Evolutionary conservation across 2,329 filamentous ascomycete genomes (phyloP).

Genomic region (Aspergillus bombycis): DNA sequence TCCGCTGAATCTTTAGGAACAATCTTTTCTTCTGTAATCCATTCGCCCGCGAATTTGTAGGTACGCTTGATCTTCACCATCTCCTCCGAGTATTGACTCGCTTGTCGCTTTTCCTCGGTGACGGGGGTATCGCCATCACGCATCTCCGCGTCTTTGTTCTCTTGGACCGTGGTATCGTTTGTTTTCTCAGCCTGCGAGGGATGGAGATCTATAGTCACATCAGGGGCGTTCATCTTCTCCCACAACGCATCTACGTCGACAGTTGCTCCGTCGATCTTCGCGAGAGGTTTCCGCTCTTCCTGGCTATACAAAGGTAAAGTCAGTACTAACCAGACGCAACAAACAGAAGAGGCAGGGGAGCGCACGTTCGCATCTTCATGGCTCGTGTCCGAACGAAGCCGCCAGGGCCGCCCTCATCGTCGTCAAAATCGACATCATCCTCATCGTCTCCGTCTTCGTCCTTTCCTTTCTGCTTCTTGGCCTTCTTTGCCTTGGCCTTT

Average conservation of each 20-base stretch:
- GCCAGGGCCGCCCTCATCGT: constrained; percentile 50
- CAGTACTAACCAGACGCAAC: constrained; percentile 4
- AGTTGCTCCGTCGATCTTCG: constrained; percentile 54
- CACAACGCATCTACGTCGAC: constrained; percentile 60
- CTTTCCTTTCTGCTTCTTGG: constrained; percentile 43
- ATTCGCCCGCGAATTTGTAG: constrained; percentile 61
- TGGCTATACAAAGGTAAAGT: constrained; percentile 34
- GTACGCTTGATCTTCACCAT: constrained; percentile 59
- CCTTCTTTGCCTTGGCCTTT: constrained; percentile 47
- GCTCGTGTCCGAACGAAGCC: constrained; percentile 58
- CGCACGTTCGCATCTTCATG: constrained; percentile 54
- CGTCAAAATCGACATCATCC: constrained; percentile 40
- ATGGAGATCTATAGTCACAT: constrained; percentile 17
- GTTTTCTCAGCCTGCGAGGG: constrained; percentile 22
- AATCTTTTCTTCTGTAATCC: constrained; percentile 56
- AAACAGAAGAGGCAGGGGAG: background rate
- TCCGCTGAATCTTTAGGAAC: constrained; percentile 59
- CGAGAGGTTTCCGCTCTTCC: constrained; percentile 52
- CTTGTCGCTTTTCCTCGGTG: constrained; percentile 12
- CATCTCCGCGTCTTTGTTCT: constrained; percentile 18
- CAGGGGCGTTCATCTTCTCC: constrained; percentile 53
- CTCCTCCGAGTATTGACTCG: constrained; percentile 39
- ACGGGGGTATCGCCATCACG: constrained; percentile 20
- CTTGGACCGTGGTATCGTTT: constrained; percentile 15
- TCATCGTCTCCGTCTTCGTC: constrained; percentile 39